A percentile compares a stretch with the other conserved stretches of the same genome.
These are phyloP conservation scores for Chaetomium olivaceum DNA, from an alignment of 2,329 filamentous ascomycete genomes.

Conservation along the genomic window DNA sequence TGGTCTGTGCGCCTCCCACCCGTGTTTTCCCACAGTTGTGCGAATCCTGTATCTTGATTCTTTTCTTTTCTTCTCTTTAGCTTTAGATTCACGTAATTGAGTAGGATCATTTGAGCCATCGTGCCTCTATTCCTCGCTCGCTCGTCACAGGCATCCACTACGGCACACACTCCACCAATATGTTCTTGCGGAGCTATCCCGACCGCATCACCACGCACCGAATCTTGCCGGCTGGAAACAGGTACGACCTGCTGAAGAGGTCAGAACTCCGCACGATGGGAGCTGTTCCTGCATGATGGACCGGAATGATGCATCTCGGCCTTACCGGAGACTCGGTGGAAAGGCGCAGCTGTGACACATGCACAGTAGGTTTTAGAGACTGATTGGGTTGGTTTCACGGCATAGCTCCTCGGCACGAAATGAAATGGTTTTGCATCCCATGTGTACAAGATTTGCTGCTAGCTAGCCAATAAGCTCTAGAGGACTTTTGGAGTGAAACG, in stretches of 20 bases:
- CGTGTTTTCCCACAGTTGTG: no score
- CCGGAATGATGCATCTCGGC: background rate
- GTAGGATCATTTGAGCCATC: no score
- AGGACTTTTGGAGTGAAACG: no score
- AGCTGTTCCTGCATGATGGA: slow-evolving; percentile 13
- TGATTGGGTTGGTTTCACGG: background rate
- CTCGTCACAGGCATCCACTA: no score
- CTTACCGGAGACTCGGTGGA: background rate
- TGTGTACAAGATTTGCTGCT: no score
- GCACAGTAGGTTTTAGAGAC: background rate
- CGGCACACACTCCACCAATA: slow-evolving; percentile 54
- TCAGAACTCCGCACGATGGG: slow-evolving; percentile 36
- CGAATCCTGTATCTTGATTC: no score
- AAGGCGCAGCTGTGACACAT: background rate
- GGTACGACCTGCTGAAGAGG: slow-evolving; percentile 33
- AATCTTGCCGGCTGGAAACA: slow-evolving; percentile 39
- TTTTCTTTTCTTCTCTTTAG: no score
- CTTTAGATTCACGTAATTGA: no score
- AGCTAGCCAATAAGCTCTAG: no score
- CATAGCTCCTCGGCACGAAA: background rate
- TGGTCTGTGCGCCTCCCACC: no score
- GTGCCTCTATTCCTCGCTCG: no score
- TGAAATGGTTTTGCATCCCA: background rate
- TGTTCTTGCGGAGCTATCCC: slow-evolving; percentile 53
- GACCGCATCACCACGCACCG: slow-evolving; percentile 47